Evolutionary conservation across 1,284 basidiomycete genomes (phyloP), one percentile per base, ranked within the genome.

Genomic region (Sphaerobolus stellatus): DNA sequence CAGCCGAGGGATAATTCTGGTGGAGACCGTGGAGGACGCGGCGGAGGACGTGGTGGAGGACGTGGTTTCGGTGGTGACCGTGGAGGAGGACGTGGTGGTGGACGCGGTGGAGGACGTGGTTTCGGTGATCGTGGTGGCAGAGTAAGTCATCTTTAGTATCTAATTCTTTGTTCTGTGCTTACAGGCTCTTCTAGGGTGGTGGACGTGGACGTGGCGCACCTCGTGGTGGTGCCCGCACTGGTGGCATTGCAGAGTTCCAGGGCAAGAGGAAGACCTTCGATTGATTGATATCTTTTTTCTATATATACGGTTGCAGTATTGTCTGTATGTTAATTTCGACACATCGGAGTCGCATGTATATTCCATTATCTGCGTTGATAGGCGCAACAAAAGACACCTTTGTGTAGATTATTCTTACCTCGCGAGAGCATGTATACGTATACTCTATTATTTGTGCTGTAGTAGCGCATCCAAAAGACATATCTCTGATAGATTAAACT

Each of bases 261-360:
- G 94, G 94, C 62, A 88, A 80, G 73, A 96, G 94, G 78, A 86
- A 81, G 58, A 89, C 84, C 18, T 96, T 95, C 68, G 76, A 70
- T 29, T 67, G 50, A 27, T 46, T 45, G 16, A 45, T 13, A n/a
- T 45, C 9, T n/a, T 9, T 45, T 25, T n/a, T 20, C 24, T 29
- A 27, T 29, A 20, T 22, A 28, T 3, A 20, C 16, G 16, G 20
- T 14, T 29, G 46, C 24, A 25, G 22, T 28, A 29, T 25, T 28
- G 16, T 29, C 13, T 33, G 11, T 28, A 29, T 47, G 29, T 14
- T 28, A 7, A 9, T 25, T 33, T 20, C 24, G n/a, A n/a, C n/a
- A 36, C 33, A 36, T 36, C 33, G 33, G 33, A 13, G n/a, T 36
- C 33, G 33, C 33, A 13, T 36, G 13, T 13, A 36, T n/a, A 13